Base-by-base conservation (phyloP, 2,329 filamentous ascomycete species). In the Colletotrichum coccodes region DNA sequence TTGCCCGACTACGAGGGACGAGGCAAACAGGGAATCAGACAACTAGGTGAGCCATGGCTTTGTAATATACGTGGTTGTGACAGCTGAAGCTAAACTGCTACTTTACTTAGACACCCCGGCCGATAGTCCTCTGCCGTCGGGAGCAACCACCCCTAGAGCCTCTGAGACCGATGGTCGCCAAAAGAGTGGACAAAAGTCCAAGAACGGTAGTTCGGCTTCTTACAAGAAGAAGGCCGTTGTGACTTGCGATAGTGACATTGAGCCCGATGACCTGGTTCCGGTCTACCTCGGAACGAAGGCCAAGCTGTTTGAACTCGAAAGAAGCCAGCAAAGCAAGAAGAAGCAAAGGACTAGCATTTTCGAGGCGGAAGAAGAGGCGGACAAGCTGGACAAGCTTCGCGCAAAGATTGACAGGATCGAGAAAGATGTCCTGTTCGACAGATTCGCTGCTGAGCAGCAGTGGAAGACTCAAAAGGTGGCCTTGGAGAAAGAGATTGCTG, bases 381-480 rank as follows among this genome's bases (percentile, higher is more conserved):
- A 87, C 30, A 86, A 89, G 71, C 83, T 90, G 49, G 86, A 87
- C 11, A 93, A 90, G 73, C 80, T 97, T 3, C 85, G 91, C 46
- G 89, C 90, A 18, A 97, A 95, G 76, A 82, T 98, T 44, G 86
- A 90, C 42, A 88, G 88, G 70, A 93, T 98, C 47, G 92, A 96
- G 75, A 91, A 89, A 30, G 93, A 95, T 75, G 84, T 94, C 18
- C 81, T 95, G 3, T 94, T 95, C 74, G 92, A 95, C 75, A 87
- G 86, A 65, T 83, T 86, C 52, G 78, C 87, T 38, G 92, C 91
- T 5, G 89, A 93, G 64, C 82, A 87, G 68, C 82, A 87, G 73
- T 95, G 92, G 93, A 87, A 85, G 68, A 78, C 82, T 6, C 86
- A 86, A 68, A 86, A 84, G 44, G 84, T 90, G 38, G 80, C 85